Conservation (phyloP, 2,329 filamentous ascomycete species). For the Magnaporthales sp. region DNA sequence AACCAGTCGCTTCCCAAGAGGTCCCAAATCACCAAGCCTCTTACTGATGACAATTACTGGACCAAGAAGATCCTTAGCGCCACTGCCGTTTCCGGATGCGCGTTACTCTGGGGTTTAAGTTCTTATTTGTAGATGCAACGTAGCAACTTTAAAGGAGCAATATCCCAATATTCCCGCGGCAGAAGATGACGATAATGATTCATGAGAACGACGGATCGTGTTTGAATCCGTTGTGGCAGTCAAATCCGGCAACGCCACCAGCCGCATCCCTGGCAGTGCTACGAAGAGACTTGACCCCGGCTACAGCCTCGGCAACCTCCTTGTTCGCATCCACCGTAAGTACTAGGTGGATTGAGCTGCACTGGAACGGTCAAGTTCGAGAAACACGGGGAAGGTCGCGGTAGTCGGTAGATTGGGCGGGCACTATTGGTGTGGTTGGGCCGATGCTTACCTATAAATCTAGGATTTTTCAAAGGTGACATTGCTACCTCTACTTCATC, state of each 20-base stretch:
- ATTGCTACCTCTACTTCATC: too few species aligned
- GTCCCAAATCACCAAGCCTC: conserved; percentile 46
- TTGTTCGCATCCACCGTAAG: background rate
- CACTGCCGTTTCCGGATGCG: conserved; percentile 52
- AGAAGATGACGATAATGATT: background rate
- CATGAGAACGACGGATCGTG: background rate
- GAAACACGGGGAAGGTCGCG: background rate
- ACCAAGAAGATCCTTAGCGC: conserved; percentile 56
- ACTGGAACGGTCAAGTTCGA: background rate
- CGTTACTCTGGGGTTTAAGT: conserved; percentile 48
- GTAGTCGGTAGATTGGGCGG: background rate
- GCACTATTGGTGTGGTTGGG: background rate
- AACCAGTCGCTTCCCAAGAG: conserved; percentile 20
- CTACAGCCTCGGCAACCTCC: too few species aligned
- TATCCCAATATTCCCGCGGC: background rate
- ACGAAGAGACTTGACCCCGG: background rate
- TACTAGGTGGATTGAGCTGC: background rate
- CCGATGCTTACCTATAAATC: background rate
- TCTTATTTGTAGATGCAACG: conserved; percentile 35
- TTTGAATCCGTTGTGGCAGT: background rate
- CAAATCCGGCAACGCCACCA: background rate
- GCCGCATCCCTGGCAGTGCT: background rate
- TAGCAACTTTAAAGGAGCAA: background rate
- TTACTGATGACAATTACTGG: conserved; percentile 60
- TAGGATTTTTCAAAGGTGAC: background rate